Base-by-base conservation (phyloP, 225 moss, liverwort and hornwort genomes). In the Anthoceros angustus region DNA sequence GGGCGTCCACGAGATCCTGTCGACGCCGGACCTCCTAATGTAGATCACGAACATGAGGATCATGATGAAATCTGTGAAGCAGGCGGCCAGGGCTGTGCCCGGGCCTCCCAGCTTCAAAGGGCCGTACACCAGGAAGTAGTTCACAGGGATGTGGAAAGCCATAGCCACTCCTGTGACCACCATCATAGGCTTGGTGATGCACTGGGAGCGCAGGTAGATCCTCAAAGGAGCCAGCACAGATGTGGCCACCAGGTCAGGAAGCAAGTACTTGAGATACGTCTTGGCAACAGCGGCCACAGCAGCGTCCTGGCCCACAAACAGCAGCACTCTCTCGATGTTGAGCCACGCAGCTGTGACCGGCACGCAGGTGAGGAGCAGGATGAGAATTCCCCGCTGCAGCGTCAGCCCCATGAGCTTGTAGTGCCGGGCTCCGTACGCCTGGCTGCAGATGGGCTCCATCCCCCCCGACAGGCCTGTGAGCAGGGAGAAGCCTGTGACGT, bases 371-470 rank as follows among this genome's bases (percentile, higher is more conserved):
- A 46, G 10, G 45, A 46, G 45, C 45, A 10, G 45, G 16, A 46
- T 46, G 10, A 46, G 10, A 16, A 16, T 10, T 6, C 45, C 45
- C 16, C 45, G 10, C 45, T 46, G 45, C 45, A 46, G 16, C 10
- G 16, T 10, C 10, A 46, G 10, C 16, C 45, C 81, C 66, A 81
- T 70, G 24, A 78, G 67, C 69, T 75, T 81, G 69, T 75, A 71
- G 62, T 78, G 72, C 46, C 67, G 63, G 25, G 78, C 82, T 50
- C 82, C 82, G 62, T 61, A 79, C 10, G 82, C 82, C 67, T 82
- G 82, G 11, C 82, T 42, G 62, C 82, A 82, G n/a, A 82, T 64
- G 14, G 78, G 82, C 62, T 82, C 82, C 76, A 82, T 78, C 8
- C 78, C 82, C 25, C 78, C 74, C 8, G 78, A 73, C 61, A 82